Evolutionary conservation across 306 rosid genomes (phyloP).

Genomic region (Alnus glutinosa): DNA sequence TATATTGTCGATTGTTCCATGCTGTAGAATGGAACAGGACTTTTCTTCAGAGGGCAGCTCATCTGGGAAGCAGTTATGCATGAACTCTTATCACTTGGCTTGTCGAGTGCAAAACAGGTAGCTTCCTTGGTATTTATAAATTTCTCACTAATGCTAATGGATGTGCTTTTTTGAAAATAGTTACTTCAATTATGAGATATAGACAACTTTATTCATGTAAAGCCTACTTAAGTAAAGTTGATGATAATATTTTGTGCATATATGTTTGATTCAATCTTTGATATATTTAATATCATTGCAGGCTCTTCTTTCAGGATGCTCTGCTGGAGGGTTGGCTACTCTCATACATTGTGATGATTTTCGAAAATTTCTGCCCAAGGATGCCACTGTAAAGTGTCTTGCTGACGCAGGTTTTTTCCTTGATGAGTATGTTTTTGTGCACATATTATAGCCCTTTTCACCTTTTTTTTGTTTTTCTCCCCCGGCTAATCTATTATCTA

Average conservation of each 20-base stretch:
- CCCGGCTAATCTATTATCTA: background rate
- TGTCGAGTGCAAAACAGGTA: constrained; percentile 85
- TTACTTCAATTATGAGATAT: background rate
- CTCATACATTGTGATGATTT: constrained; percentile 93
- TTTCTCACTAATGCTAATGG: background rate
- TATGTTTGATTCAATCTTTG: background rate
- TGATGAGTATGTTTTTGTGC: constrained; percentile 73
- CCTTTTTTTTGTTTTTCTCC: constrained; percentile 1
- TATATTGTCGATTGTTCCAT: constrained; percentile 13
- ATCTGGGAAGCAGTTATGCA: constrained; percentile 84
- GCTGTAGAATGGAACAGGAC: constrained; percentile 46
- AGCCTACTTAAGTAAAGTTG: background rate
- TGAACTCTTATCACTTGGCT: constrained; percentile 77
- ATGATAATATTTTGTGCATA: too few relatives aligned
- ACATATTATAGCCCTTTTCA: constrained; percentile 8
- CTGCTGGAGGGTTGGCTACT: constrained; percentile 96
- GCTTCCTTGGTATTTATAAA: constrained; percentile 19
- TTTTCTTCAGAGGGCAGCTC: constrained; percentile 90
- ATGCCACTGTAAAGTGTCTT: constrained; percentile 78
- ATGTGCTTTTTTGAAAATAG: background rate
- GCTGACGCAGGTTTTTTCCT: constrained; percentile 98
- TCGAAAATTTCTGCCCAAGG: constrained; percentile 48
- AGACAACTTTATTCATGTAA: background rate
- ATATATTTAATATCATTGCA: constrained; percentile 35
- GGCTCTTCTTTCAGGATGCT: constrained; percentile 99